These are phyloP conservation scores for Lentithecium fluviatile DNA, from an alignment of 495 filamentous ascomycete species.

Conservation along the genomic window DNA sequence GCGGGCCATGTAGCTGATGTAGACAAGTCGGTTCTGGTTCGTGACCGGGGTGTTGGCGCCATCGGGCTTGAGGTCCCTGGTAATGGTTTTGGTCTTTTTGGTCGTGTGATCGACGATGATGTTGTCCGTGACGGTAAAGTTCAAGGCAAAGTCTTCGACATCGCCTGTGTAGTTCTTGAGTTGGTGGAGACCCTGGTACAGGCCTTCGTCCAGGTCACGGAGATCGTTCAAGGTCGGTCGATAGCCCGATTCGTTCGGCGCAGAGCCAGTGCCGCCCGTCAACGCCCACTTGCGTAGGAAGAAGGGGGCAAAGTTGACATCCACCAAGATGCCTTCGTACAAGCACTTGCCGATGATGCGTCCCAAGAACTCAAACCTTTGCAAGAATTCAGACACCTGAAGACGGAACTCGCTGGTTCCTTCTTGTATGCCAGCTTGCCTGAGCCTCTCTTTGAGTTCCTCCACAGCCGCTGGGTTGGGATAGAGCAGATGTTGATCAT, in stretches of 20 bases:
- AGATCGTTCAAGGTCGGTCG: slow-evolving; percentile 90
- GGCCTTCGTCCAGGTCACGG: slow-evolving; percentile 84
- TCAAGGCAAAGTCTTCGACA: slow-evolving; percentile 74
- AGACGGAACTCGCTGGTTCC: slow-evolving; percentile 56
- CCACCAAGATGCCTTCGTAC: slow-evolving; percentile 95
- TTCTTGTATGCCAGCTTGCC: slow-evolving; percentile 54
- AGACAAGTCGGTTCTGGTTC: slow-evolving; percentile 87
- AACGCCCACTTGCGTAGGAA: slow-evolving; percentile 95
- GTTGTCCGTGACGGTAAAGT: slow-evolving; percentile 87
- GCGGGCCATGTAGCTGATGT: slow-evolving; percentile 86
- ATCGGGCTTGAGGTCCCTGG: slow-evolving; percentile 68
- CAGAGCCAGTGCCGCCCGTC: slow-evolving; percentile 61
- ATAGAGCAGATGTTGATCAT: slow-evolving; percentile 85
- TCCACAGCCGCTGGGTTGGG: slow-evolving; percentile 83
- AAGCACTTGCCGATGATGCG: slow-evolving; percentile 94
- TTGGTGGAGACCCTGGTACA: slow-evolving; percentile 86
- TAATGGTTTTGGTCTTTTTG: slow-evolving; percentile 53
- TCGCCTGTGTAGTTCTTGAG: slow-evolving; percentile 87
- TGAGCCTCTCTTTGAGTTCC: slow-evolving; percentile 61
- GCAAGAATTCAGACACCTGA: slow-evolving; percentile 60
- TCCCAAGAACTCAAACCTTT: slow-evolving; percentile 87
- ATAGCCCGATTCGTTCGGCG: slow-evolving; percentile 67
- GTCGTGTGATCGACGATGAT: slow-evolving; percentile 54
- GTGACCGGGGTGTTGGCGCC: slow-evolving; percentile 80
- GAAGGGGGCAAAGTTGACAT: slow-evolving; percentile 90